A percentile compares a stretch with the other conserved stretches of the same genome.
Conservation (phyloP, 1,284 basidiomycete genomes). For the Sanghuangporus sanghuang region DNA sequence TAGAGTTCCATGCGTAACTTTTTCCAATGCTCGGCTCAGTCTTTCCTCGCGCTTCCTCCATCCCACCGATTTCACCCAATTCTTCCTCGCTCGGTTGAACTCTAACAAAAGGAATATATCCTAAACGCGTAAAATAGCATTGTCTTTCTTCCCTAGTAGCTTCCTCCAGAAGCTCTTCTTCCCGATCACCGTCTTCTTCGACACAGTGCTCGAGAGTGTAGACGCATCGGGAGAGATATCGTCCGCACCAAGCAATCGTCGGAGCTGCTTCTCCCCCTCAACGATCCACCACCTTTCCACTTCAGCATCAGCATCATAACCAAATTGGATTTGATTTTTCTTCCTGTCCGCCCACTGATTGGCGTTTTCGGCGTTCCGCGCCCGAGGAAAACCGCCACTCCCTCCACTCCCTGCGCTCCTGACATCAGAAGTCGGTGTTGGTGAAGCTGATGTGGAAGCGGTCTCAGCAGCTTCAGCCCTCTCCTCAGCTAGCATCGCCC, state of each 20-base stretch:
- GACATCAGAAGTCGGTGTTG: not conserved
- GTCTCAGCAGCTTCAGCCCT: not conserved
- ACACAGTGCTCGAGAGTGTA: not conserved
- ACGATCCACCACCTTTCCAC: slow-evolving; percentile 17
- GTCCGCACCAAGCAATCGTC: not conserved
- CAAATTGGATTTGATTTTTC: slow-evolving; percentile 20
- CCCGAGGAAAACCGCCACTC: not conserved
- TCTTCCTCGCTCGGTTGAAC: not conserved
- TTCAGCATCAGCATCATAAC: slow-evolving; percentile 19
- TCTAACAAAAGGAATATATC: not conserved
- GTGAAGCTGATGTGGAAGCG: not conserved
- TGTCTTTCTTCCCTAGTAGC: not conserved
- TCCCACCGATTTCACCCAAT: too few relatives aligned
- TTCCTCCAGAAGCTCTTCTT: not conserved
- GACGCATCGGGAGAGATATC: not conserved
- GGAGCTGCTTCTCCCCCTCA: slow-evolving; percentile 18
- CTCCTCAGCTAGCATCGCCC: slow-evolving; percentile 17
- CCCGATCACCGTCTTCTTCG: not conserved
- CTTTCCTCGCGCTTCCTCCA: too few relatives aligned
- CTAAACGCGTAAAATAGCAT: not conserved
- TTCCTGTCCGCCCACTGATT: slow-evolving; percentile 22
- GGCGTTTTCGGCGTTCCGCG: slow-evolving; percentile 15
- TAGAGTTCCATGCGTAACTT: too few relatives aligned
- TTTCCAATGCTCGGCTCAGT: too few relatives aligned
- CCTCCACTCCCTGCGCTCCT: not conserved